Percentiles rank a stretch among this genome's conserved stretches.
Evolutionary conservation across 768 basidiomycete species (phyloP).

Genomic region (Auriculariales sp.): DNA sequence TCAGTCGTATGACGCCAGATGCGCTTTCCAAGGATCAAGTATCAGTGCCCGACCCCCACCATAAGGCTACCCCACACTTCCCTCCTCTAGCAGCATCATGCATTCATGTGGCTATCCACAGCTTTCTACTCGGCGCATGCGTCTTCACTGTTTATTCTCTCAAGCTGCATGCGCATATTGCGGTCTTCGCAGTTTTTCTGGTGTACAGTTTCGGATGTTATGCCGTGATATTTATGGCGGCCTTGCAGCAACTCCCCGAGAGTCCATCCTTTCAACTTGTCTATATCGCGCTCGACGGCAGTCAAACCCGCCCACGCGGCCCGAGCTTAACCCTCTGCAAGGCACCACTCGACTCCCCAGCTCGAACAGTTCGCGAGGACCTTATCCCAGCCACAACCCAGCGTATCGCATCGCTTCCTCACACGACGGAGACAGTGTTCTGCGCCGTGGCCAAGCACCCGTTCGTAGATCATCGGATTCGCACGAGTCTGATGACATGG

Average conservation of each 20-base stretch:
- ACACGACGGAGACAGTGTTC: conserved; percentile 24
- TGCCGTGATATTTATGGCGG: conserved; percentile 30
- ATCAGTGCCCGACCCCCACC: conserved; percentile 25
- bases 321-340: conserved; percentile 20
- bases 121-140: conserved; percentile 41
- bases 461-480: conserved; percentile 25
- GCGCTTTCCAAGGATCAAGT: conserved; percentile 20
- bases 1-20: conserved; percentile 41
- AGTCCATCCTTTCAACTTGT: conserved; percentile 40
- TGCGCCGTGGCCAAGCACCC: conserved; percentile 25
- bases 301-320: conserved; percentile 13
- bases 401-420: conserved; percentile 31
- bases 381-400: conserved; percentile 52
- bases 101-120: conserved; percentile 23
- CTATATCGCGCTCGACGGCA: conserved; percentile 28
- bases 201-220: conserved; percentile 49
- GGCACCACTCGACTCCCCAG: conserved; percentile 4
- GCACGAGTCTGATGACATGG: conserved; percentile 27
- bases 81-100: conserved; percentile 31
- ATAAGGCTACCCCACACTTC: conserved; percentile 22
- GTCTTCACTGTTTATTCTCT: conserved; percentile 42
- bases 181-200: conserved; percentile 50
- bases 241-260: conserved; percentile 42
- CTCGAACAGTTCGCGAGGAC: conserved; percentile 22
- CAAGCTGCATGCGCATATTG: conserved; percentile 38